These are phyloP conservation scores for Corylus avellana DNA, from an alignment of 306 rosid species.

Conservation along the genomic window DNA sequence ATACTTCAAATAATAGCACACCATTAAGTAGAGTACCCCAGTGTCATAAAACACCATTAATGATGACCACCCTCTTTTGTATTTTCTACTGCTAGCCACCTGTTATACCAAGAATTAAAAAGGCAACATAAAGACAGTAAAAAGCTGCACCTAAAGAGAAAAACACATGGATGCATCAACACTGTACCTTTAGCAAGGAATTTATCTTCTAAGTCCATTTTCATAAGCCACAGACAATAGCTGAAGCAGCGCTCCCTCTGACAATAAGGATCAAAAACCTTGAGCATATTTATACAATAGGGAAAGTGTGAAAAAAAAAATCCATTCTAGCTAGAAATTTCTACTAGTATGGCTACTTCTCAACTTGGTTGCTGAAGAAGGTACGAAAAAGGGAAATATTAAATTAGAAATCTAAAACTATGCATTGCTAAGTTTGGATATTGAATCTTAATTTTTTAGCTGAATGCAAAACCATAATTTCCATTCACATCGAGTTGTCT, in stretches of 20 bases:
- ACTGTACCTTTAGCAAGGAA: constrained; percentile 61
- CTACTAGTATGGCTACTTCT: neutral
- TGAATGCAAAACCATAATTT: neutral
- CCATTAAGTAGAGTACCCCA: constrained; percentile 2
- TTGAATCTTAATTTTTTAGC: neutral
- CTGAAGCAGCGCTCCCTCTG: constrained; percentile 38
- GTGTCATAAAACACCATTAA: constrained; percentile 6
- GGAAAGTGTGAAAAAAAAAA: neutral
- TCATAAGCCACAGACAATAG: constrained; percentile 22
- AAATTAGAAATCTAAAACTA: neutral
- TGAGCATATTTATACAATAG: neutral
- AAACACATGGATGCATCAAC: constrained; percentile 20
- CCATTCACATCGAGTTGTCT: neutral
- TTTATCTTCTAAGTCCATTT: constrained; percentile 73
- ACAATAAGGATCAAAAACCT: constrained; percentile 22
- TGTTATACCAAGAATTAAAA: constrained; percentile 20
- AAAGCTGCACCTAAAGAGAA: constrained; percentile 1
- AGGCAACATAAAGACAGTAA: constrained; percentile 2
- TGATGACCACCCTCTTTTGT: neutral
- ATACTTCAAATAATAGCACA: constrained; percentile 16
- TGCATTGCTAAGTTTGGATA: neutral
- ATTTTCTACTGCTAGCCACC: neutral
- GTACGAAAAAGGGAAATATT: neutral
- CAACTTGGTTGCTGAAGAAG: neutral
- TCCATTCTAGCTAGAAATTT: neutral